Percentiles rank a stretch among this genome's conserved stretches.
Conservation (phyloP, 495 filamentous ascomycete species). For the Xylaria curta region DNA sequence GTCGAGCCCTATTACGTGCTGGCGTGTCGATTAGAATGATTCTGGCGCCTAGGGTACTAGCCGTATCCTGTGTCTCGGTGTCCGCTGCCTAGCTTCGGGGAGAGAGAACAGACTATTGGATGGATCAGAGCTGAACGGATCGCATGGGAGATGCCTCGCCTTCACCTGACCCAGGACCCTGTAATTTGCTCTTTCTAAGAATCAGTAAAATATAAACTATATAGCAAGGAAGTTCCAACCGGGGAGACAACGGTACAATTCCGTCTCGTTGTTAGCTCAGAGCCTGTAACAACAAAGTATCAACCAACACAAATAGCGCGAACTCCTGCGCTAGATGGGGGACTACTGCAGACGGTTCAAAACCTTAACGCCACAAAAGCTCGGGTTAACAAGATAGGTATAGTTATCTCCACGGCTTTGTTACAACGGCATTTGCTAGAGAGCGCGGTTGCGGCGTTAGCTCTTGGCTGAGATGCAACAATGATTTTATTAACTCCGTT, state of each 20-base stretch:
- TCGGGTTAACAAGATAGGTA: slow-evolving; percentile 8
- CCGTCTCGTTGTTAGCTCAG: background rate
- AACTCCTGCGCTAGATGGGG: slow-evolving; percentile 8
- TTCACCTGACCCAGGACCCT: background rate
- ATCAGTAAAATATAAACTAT: background rate
- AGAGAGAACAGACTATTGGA: background rate
- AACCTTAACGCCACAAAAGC: slow-evolving; percentile 23
- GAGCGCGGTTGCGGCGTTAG: background rate
- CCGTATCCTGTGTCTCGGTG: background rate
- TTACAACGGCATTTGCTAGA: background rate
- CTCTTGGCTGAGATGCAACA: background rate
- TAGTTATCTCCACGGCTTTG: background rate
- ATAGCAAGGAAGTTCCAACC: background rate
- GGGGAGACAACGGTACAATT: slow-evolving; percentile 6
- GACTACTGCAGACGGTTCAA: background rate
- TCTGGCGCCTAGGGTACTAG: background rate
- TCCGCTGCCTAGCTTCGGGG: slow-evolving; percentile 4
- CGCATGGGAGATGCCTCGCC: background rate
- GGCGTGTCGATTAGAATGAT: background rate
- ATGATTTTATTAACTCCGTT: background rate
- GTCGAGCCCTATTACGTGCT: background rate
- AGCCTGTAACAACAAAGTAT: background rate
- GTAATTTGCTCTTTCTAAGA: background rate
- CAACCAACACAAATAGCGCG: background rate
- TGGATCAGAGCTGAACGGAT: background rate